A percentile compares a stretch with the other conserved stretches of the same genome.
Evolutionary conservation across 148 eudicot genomes (phyloP).

Genomic region (Nyssa sinensis): DNA sequence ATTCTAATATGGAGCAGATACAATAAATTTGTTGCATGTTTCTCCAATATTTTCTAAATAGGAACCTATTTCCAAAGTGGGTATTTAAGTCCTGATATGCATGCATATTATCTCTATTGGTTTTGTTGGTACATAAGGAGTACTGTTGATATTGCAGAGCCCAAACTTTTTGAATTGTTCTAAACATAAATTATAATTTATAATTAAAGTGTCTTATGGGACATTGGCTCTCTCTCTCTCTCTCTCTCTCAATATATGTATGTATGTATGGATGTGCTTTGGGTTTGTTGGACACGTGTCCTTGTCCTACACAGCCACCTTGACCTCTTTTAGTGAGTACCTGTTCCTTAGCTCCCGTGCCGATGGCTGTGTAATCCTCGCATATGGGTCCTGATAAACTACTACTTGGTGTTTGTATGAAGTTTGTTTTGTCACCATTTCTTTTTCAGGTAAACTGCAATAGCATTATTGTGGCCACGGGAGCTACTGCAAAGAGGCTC

Average conservation of each 20-base stretch:
- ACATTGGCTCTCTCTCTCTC: background rate
- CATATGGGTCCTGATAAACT: conserved; percentile 3
- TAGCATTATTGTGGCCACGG: conserved; percentile 82
- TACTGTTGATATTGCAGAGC: too few relatives aligned
- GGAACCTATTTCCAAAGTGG: background rate
- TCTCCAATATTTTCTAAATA: background rate
- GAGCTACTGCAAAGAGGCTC: conserved; percentile 91
- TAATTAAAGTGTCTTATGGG: background rate
- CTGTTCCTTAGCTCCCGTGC: background rate
- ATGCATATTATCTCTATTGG: background rate
- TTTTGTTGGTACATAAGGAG: too few relatives aligned
- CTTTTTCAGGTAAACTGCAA: conserved; percentile 82
- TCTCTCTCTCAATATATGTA: background rate
- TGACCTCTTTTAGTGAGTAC: background rate
- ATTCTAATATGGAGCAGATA: too few relatives aligned
- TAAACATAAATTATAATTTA: too few relatives aligned
- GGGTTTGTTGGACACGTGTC: background rate
- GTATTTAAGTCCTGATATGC: background rate
- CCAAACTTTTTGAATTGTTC: too few relatives aligned
- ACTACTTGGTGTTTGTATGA: background rate
- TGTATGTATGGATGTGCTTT: background rate
- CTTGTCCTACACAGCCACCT: background rate
- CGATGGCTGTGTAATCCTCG: background rate
- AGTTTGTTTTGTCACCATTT: conserved; percentile 11
- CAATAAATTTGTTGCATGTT: too few relatives aligned